A percentile compares a stretch with the other conserved stretches of the same genome.
Evolutionary conservation across 305 asterid species (phyloP).

Genomic region (Caryopteris hybrid): DNA sequence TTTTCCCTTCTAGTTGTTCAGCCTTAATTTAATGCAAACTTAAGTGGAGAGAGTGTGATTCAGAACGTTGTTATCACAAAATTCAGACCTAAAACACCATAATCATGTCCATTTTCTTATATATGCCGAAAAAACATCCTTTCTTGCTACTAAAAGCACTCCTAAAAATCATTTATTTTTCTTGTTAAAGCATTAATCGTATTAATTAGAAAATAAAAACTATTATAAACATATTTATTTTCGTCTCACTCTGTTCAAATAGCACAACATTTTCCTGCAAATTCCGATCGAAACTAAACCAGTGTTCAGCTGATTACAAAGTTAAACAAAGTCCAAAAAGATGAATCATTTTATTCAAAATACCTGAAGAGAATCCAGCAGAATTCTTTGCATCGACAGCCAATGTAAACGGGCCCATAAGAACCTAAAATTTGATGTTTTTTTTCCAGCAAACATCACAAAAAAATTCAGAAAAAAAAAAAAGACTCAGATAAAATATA

Average conservation of each 20-base stretch:
- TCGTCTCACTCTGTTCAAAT: neutral
- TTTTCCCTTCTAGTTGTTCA: neutral
- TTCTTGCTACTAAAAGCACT: neutral
- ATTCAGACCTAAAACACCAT: neutral
- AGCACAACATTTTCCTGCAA: constrained; percentile 9
- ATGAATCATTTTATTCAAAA: neutral
- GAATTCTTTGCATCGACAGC: constrained; percentile 41
- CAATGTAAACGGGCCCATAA: constrained; percentile 44
- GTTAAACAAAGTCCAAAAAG: neutral
- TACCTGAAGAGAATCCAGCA: constrained; percentile 29
- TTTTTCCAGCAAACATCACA: neutral
- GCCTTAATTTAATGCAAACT: neutral
- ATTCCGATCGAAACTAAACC: constrained; percentile 3
- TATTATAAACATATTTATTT: neutral
- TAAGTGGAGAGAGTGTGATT: neutral
- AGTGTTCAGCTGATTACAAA: neutral
- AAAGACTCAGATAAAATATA: neutral
- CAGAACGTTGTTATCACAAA: neutral
- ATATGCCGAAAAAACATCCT: too few relatives aligned
- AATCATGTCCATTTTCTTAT: too few relatives aligned
- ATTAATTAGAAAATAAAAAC: neutral
- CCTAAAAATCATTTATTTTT: neutral
- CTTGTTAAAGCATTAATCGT: neutral
- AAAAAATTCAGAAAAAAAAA: neutral
- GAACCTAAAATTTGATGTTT: constrained; percentile 18